phyloP scores from a whole-genome alignment of 2,329 filamentous ascomycete species.

The Fusarium redolens region DNA sequence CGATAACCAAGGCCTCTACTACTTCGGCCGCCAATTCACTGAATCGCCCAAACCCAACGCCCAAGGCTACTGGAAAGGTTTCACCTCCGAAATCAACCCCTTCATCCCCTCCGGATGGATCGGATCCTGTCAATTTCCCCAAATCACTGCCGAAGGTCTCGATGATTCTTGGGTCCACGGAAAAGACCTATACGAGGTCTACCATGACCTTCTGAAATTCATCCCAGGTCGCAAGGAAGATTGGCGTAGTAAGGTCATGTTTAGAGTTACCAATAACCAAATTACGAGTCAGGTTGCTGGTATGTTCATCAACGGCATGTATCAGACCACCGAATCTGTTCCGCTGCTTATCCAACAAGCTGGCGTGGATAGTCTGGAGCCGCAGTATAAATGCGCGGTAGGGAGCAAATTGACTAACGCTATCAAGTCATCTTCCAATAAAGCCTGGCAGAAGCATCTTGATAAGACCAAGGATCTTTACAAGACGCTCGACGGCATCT shows the following conservation, averaged over 20 bases:
- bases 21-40: constrained; percentile 70
- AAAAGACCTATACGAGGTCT: constrained; percentile 80
- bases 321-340: constrained; percentile 55
- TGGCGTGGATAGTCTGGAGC: constrained; percentile 78
- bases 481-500: constrained; percentile 72
- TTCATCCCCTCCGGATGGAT: constrained; percentile 74
- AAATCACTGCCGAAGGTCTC: constrained; percentile 78
- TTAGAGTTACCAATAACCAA: constrained; percentile 82
- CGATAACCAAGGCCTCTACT: constrained; percentile 75
- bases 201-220: constrained; percentile 75
- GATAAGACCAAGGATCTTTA: constrained; percentile 66
- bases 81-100: constrained; percentile 72
- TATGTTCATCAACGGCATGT: constrained; percentile 80
- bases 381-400: constrained; percentile 73
- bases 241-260: constrained; percentile 62
- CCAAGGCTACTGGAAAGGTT: constrained; percentile 73
- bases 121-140: constrained; percentile 83
- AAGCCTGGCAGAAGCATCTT: constrained; percentile 73
- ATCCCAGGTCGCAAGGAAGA: constrained; percentile 64
- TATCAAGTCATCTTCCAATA: constrained; percentile 58
- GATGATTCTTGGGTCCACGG: constrained; percentile 82
- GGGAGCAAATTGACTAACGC: constrained; percentile 56
- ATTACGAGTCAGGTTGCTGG: constrained; percentile 85
- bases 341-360: constrained; percentile 63
- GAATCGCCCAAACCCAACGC: constrained; percentile 59